phyloP scores from a whole-genome alignment of 2,329 filamentous ascomycete species.

The Waltergamsia citrina region DNA sequence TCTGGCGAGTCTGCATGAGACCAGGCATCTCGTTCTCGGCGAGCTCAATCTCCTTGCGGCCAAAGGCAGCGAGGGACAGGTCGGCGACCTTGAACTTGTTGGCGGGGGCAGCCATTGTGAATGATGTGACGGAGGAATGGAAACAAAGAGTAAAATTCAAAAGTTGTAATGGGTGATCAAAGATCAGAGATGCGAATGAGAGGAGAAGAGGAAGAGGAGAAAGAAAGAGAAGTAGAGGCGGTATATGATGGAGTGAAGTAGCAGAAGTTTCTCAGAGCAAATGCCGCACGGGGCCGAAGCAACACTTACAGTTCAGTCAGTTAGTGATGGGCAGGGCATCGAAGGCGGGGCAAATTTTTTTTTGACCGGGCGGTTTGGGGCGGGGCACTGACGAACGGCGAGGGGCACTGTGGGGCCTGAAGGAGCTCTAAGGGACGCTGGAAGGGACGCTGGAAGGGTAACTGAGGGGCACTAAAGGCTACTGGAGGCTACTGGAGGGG shows the following conservation, averaged over 20 bases:
- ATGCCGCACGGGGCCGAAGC: conserved; percentile 2
- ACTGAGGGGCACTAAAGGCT: too few species aligned
- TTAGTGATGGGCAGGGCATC: too few species aligned
- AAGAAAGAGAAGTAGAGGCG: conserved; percentile 6
- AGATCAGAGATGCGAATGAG: conserved; percentile 7
- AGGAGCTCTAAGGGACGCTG: too few species aligned
- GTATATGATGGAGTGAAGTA: conserved; percentile 1
- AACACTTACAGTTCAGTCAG: too few species aligned
- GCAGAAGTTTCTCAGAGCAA: background rate
- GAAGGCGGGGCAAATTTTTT: conserved; percentile 5
- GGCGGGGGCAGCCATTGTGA: conserved; percentile 67
- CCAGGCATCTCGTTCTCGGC: conserved; percentile 96
- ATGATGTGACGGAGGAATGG: conserved; percentile 6
- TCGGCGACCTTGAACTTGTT: conserved; percentile 97
- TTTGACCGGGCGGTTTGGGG: background rate
- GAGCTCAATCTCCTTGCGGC: conserved; percentile 97
- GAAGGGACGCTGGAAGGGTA: too few species aligned
- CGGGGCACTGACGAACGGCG: background rate
- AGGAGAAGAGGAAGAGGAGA: conserved; percentile 11
- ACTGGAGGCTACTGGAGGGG: too few species aligned
- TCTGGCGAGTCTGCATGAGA: conserved; percentile 87
- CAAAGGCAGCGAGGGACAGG: conserved; percentile 94
- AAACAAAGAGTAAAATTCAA: conserved; percentile 5
- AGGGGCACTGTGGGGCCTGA: too few species aligned
- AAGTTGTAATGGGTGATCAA: conserved; percentile 3